These are phyloP conservation scores for Oemleria cerasiformis DNA, from an alignment of 306 rosid species.

Conservation along the genomic window DNA sequence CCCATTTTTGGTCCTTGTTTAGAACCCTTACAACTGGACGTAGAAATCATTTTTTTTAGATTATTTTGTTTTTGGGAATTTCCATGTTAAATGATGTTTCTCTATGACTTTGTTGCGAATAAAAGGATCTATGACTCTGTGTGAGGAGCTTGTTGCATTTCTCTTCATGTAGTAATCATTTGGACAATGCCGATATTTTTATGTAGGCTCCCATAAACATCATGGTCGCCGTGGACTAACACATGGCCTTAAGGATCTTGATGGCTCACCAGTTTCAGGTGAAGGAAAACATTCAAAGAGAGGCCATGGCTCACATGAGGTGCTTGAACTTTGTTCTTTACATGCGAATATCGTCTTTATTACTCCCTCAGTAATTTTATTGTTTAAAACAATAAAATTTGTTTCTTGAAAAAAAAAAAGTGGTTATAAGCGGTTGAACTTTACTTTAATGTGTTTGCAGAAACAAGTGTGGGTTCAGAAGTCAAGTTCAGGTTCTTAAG, in stretches of 20 bases:
- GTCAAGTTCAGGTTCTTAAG: conserved; percentile 66
- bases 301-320: conserved; percentile 70
- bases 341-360: conserved; percentile 1
- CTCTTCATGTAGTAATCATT: not conserved
- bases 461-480: conserved; percentile 86
- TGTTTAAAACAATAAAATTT: too few species aligned
- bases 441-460: conserved; percentile 44
- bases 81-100: conserved; percentile 1
- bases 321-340: conserved; percentile 27
- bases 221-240: conserved; percentile 56
- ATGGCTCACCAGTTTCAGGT: conserved; percentile 42
- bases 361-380: conserved; percentile 2
- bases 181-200: not conserved
- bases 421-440: conserved; percentile 4
- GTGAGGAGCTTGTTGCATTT: not conserved
- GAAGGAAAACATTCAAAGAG: conserved; percentile 65
- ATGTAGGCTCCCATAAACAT: conserved; percentile 55
- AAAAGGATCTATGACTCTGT: not conserved
- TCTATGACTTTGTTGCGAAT: not conserved
- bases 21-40: conserved; percentile 30
- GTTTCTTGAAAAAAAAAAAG: too few species aligned
- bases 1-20: not conserved
- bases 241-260: conserved; percentile 49
- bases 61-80: conserved; percentile 22
- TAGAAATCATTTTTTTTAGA: conserved; percentile 40